Evolutionary conservation across 2,329 filamentous ascomycete genomes (phyloP).

Genomic region (Paraphaeosphaeria minitans): DNA sequence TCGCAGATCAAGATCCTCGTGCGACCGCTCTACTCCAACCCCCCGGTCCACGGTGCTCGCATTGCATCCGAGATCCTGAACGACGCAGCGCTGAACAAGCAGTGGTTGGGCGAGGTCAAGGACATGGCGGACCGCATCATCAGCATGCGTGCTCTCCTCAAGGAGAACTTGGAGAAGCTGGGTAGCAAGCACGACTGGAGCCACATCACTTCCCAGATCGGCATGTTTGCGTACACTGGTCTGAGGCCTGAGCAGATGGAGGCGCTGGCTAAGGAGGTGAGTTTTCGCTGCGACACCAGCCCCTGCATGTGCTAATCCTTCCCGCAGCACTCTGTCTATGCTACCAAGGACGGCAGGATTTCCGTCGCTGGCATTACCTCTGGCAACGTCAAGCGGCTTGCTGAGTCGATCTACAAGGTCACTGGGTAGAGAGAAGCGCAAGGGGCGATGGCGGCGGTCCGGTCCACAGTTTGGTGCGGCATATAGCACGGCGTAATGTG

Average conservation of each 20-base stretch:
- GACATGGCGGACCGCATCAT: conserved; percentile 99
- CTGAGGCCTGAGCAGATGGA: conserved; percentile 92
- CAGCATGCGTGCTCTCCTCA: conserved; percentile 92
- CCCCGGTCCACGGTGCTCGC: conserved; percentile 92
- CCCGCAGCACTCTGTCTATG: conserved; percentile 84
- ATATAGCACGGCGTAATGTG: conserved; percentile 27
- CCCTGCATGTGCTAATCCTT: conserved; percentile 17
- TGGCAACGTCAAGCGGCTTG: conserved; percentile 78
- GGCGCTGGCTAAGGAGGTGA: conserved; percentile 79
- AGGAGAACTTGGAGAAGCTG: conserved; percentile 91
- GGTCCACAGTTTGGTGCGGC: conserved; percentile 11
- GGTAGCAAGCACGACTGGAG: conserved; percentile 98
- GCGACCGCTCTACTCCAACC: conserved; percentile 97
- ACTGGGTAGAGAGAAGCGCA: conserved; percentile 59
- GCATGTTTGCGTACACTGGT: conserved; percentile 99
- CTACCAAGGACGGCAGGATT: conserved; percentile 89
- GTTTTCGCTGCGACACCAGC: conserved; percentile 17
- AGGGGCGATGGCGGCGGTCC: neutral
- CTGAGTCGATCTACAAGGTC: conserved; percentile 83
- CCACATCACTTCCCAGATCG: conserved; percentile 95
- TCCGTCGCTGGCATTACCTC: conserved; percentile 83
- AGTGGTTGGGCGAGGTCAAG: conserved; percentile 97
- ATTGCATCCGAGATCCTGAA: conserved; percentile 92
- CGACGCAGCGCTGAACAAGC: conserved; percentile 80
- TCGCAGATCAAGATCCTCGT: conserved; percentile 99